Conservation (phyloP, 257 asterid species). For the Leonotis leonurus region DNA sequence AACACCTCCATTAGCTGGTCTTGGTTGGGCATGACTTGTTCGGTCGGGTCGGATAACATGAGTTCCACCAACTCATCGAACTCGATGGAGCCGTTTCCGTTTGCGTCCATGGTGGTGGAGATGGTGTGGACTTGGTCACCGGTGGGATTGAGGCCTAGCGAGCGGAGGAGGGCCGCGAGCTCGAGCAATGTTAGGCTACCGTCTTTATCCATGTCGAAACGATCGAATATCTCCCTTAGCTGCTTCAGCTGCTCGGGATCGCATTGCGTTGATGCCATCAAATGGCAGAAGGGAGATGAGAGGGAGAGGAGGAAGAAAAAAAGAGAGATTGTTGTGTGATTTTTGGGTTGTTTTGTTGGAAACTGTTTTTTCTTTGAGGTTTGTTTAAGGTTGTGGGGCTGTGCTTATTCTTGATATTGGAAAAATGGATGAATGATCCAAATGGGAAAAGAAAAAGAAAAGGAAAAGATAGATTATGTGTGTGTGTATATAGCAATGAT, state of each 20-base stretch:
- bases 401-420: not conserved
- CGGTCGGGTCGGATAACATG: constrained; percentile 49
- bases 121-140: constrained; percentile 73
- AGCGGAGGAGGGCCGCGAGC: constrained; percentile 79
- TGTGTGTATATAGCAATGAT: not conserved
- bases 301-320: not conserved
- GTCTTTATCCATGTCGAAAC: constrained; percentile 85
- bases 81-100: constrained; percentile 77
- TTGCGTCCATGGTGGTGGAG: constrained; percentile 56
- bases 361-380: not conserved
- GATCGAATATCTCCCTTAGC: constrained; percentile 61
- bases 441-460: not conserved
- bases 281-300: not conserved
- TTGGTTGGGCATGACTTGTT: constrained; percentile 46
- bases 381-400: constrained; percentile 18
- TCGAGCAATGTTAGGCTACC: constrained; percentile 84
- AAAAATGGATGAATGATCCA: constrained; percentile 1
- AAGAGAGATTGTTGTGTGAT: not conserved
- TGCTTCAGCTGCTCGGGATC: constrained; percentile 45
- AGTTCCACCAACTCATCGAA: constrained; percentile 66
- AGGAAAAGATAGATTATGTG: not conserved
- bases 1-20: constrained; percentile 67
- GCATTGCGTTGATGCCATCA: constrained; percentile 29
- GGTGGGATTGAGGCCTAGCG: constrained; percentile 60
- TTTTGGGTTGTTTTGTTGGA: not conserved